Evolutionary conservation across 495 filamentous ascomycete genomes (phyloP).

Genomic region (Pseudomonodictys pantanalensis): DNA sequence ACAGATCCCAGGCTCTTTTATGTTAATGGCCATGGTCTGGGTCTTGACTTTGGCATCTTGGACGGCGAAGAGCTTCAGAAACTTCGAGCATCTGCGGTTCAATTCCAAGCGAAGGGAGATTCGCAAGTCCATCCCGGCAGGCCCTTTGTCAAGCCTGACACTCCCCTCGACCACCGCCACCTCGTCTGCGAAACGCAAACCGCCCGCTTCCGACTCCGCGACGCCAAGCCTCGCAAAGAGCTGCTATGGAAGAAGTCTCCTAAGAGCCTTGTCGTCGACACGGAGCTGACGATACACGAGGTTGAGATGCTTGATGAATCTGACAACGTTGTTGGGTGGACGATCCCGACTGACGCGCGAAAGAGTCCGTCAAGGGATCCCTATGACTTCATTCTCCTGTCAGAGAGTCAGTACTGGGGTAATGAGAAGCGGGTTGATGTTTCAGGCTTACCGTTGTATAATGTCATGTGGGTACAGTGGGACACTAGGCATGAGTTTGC

Average conservation of each 20-base stretch:
- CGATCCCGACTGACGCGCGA: neutral
- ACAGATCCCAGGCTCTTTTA: no score
- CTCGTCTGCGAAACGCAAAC: neutral
- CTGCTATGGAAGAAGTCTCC: no score
- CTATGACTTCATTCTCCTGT: neutral
- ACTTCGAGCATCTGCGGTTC: neutral
- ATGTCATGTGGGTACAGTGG: slow-evolving; percentile 1
- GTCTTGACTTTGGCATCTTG: neutral
- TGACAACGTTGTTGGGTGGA: neutral
- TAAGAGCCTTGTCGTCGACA: neutral
- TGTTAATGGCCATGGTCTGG: neutral
- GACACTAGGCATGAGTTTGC: neutral
- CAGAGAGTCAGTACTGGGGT: slow-evolving; percentile 1
- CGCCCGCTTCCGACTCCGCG: neutral
- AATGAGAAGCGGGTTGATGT: slow-evolving; percentile 4
- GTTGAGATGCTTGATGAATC: neutral
- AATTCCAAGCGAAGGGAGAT: neutral
- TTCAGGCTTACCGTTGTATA: neutral
- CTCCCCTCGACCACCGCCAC: neutral
- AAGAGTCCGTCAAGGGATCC: neutral
- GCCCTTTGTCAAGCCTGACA: neutral
- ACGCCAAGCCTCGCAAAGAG: no score
- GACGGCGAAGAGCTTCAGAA: neutral
- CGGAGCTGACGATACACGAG: neutral
- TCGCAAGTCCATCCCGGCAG: neutral